Conservation (phyloP, 192 early-diverging fungal genomes). For the Piromyces finnis region DNA sequence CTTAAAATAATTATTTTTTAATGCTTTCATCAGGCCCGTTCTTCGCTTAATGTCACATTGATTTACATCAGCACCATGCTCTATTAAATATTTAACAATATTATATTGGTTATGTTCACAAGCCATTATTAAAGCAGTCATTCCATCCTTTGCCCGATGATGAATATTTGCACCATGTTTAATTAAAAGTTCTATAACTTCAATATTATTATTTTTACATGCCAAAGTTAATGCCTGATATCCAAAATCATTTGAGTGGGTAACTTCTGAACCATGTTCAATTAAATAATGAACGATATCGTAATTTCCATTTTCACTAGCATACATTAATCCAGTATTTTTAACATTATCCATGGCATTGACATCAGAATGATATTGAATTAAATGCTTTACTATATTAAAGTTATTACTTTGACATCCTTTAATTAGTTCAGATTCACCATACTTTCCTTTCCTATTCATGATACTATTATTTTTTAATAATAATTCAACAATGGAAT, state of each 20-base stretch:
- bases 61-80: not conserved
- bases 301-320: not conserved
- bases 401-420: not conserved
- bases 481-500: not conserved
- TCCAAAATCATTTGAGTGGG: not conserved
- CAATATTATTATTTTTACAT: not conserved
- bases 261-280: not conserved
- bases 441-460: not conserved
- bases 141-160: not conserved
- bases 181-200: not conserved
- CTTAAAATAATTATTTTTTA: not conserved
- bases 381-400: not conserved
- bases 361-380: not conserved
- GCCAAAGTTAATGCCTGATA: not conserved
- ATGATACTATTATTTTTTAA: not conserved
- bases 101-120: not conserved
- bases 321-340: not conserved
- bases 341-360: not conserved
- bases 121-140: not conserved
- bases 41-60: not conserved
- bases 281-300: not conserved
- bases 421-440: not conserved
- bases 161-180: not conserved
- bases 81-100: not conserved
- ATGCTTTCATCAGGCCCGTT: not conserved